Evolutionary conservation across 352 stramenopile genomes (phyloP), one percentile per base, ranked within the genome.

Genomic region (Plasmopara viticola): DNA sequence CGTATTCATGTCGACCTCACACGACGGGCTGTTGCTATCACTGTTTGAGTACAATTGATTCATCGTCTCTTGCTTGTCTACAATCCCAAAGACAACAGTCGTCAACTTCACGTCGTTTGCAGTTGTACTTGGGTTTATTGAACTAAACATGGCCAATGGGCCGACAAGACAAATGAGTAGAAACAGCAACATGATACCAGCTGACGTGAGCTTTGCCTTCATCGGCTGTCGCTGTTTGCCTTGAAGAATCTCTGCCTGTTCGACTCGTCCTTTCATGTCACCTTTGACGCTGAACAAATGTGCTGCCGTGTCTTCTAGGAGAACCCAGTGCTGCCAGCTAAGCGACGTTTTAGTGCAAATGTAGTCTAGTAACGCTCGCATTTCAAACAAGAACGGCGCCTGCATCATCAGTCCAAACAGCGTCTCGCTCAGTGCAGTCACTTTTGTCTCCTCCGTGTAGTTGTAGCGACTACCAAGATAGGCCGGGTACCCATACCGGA

Each of bases 301-400:
- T 2, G 84, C 80, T 0, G 78, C 84, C 0, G 77, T 90, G 47
- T 90, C 84, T 74, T 94, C 84, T 6, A 94, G 64, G 17, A 90
- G 53, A 4, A 94, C 61, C 84, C 84, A 94, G 53, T 93, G 80
- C 13, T 73, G 50, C 78, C 79, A 86, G 37, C 73, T 84, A 20
- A 94, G 56, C 28, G 84, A 90, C 4, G 84, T 94, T 42, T 81
- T 92, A 0, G 80, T 93, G 62, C 84, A 94, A 35, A 93, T 70
- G 50, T 93, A 94, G 51, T 94, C 84, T 4, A 94, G 66, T 29
- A 94, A 53, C 8, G 84, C 78, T 4, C 84, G 84, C 78, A 93
- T 90, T 39, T 94, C 84, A 53, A 94, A 94, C n/a, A 92, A 55
- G 51, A 94, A 94, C 30, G 84, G 84, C 0, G 74, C 80, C 31